A percentile compares a stretch with the other conserved stretches of the same genome.
Conservation (phyloP, 345 rosid species). For the Pseudoturritis turrita region DNA sequence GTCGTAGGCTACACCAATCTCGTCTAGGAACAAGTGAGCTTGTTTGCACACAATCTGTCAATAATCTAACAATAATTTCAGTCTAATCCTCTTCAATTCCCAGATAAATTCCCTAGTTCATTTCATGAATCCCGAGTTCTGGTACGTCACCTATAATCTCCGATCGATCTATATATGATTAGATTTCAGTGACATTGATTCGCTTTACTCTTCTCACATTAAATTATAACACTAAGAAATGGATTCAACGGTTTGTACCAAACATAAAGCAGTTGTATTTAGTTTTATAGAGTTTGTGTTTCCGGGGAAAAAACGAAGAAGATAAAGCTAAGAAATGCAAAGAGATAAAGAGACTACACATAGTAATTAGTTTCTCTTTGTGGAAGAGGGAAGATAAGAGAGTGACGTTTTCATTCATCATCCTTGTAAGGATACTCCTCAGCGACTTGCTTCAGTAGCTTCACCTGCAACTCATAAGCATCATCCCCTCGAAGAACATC, state of each 20-base stretch:
- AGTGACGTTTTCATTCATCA: conserved; percentile 47
- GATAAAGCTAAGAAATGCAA: background rate
- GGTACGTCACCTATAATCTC: no score
- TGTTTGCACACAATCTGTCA: no score
- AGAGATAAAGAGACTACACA: background rate
- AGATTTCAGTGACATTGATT: no score
- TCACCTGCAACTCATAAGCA: conserved; percentile 83
- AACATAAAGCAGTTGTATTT: background rate
- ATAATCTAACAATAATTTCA: no score
- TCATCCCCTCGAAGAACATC: conserved; percentile 84
- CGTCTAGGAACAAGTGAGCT: conserved; percentile 78
- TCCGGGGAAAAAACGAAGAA: background rate
- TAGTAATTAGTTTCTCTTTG: conserved; percentile 8
- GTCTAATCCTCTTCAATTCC: no score
- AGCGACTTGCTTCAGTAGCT: conserved; percentile 75
- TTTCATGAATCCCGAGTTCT: no score
- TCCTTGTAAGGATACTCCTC: conserved; percentile 97
- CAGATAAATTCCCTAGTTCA: no score
- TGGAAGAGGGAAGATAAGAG: background rate
- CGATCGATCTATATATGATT: no score
- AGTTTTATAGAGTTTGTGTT: background rate
- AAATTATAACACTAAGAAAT: background rate
- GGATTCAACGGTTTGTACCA: background rate
- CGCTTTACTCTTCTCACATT: no score
- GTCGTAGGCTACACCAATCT: conserved; percentile 73